Conservation (phyloP, 257 asterid species). For the Voacanga thouarsii region DNA sequence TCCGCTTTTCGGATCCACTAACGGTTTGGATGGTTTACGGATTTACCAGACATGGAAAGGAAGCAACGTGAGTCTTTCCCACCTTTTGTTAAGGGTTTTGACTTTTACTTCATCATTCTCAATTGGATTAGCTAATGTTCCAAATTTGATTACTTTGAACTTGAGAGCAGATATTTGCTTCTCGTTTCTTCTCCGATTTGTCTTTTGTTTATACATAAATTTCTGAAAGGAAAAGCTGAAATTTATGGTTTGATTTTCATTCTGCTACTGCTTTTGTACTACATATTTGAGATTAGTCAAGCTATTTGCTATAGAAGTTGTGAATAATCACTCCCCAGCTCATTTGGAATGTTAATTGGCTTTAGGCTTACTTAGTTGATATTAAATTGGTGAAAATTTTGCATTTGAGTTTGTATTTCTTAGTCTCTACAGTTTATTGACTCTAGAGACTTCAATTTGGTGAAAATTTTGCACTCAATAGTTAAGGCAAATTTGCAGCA, state of each 20-base stretch:
- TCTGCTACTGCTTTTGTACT: not conserved
- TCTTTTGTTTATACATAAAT: not conserved
- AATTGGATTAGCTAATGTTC: not conserved
- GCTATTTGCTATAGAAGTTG: not conserved
- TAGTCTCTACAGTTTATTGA: not conserved
- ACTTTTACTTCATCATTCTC: not conserved
- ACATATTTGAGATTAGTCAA: not conserved
- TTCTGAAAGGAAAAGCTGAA: not conserved
- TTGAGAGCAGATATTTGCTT: not conserved
- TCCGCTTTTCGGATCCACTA: conserved; percentile 70
- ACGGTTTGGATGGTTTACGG: conserved; percentile 55
- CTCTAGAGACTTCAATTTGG: no score
- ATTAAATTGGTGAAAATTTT: not conserved
- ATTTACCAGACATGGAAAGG: conserved; percentile 97
- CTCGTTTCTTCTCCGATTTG: not conserved
- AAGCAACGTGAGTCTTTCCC: conserved; percentile 89
- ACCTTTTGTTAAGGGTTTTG: conserved; percentile 4
- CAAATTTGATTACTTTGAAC: not conserved
- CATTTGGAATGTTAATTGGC: not conserved
- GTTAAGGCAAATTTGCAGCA: no score
- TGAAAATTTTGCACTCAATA: no score
- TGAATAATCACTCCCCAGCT: not conserved
- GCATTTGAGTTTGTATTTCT: not conserved
- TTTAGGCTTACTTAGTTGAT: not conserved
- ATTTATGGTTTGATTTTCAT: no score